Evolutionary conservation across 345 rosid genomes (phyloP), one percentile per base, ranked within the genome.

Genomic region (Linum lewisii): DNA sequence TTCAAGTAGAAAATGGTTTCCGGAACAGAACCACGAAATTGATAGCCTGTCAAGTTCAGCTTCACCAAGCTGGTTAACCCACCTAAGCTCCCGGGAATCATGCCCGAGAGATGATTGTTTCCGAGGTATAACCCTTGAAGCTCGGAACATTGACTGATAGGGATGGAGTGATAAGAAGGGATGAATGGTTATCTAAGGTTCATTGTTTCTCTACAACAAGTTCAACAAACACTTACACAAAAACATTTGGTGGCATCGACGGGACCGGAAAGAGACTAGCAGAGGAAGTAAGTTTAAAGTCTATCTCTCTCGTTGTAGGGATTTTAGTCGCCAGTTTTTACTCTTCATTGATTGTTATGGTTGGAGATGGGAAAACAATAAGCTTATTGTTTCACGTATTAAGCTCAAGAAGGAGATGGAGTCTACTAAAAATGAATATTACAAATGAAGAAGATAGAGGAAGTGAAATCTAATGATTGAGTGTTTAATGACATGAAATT

Each of bases 51-150:
- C 75, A 93, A 63, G 62, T 89, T 90, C 61, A 93, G 75, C 81
- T 87, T 87, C 54, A 90, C 96, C 75, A 93, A 78, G 37, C 82
- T 75, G 34, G 70, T 63, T 73, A 89, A 68, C 32, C 38, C 54
- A 7, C 96, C 88, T 51, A 93, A 81, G 59, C 79, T 77, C 61
- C 70, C 79, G 0, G 99, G 99, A 59, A 93, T 75, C 53, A 66
- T 57, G n/a, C 99, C 97, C 7, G 64, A 45, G 54, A 93, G 89
- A 56, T 64, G 82, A 76, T 93, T 89, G 44, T 78, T 78, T 24
- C 83, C 95, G 73, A 90, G 63, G 75, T 80, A 82, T 44, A 93
- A 57, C 57, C 95, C 99, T 74, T 93, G 99, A 36, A 93, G 81
- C 81, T 75, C 85, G 51, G 55, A 73, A 60, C 79, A 75, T 60